Evolutionary conservation across 148 eudicot genomes (phyloP).

Genomic region (Cornus suecica): DNA sequence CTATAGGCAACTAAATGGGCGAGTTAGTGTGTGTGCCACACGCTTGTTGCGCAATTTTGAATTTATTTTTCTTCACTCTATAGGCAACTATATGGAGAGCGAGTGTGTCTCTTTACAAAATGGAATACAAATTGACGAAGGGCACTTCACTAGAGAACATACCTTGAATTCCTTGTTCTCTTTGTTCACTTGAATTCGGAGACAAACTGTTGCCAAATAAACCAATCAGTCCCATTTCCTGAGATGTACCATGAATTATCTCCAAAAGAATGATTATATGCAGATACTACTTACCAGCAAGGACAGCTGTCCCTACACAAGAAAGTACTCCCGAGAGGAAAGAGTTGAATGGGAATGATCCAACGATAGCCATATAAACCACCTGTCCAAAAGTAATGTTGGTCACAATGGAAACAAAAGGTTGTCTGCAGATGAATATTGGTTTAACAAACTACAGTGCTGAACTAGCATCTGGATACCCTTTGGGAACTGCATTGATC

Average conservation of each 20-base stretch:
- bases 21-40: no score
- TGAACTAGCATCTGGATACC: no score
- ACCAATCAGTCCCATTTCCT: conserved; percentile 5
- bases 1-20: not conserved
- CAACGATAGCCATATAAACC: conserved; percentile 86
- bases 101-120: not conserved
- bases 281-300: conserved; percentile 65
- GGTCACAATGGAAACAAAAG: no score
- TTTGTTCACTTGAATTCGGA: conserved; percentile 97
- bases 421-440: not conserved
- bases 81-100: no score
- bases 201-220: conserved; percentile 56
- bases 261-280: not conserved
- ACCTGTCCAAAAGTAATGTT: conserved; percentile 46
- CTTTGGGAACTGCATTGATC: no score
- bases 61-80: no score
- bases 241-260: not conserved
- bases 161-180: conserved; percentile 99
- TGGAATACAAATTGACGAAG: not conserved
- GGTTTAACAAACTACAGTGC: not conserved
- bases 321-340: conserved; percentile 96
- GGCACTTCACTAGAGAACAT: conserved; percentile 5
- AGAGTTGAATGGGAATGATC: conserved; percentile 97
- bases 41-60: no score
- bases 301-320: conserved; percentile 95